A percentile compares a stretch with the other conserved stretches of the same genome.
phyloP scores from a whole-genome alignment of 306 rosid genomes.

The Acacia acuminata region DNA sequence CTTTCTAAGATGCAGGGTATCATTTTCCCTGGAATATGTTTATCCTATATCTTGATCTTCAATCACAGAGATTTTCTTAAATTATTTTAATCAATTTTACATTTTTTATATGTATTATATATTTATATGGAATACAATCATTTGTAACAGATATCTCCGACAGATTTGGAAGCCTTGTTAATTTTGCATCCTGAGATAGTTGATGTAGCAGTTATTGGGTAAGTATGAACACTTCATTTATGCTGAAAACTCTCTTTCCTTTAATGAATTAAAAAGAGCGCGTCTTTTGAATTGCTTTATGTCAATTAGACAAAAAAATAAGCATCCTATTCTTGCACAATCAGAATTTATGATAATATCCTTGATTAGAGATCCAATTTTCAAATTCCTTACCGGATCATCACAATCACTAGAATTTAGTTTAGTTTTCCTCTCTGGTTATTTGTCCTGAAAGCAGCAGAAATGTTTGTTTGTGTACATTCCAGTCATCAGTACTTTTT shows the following conservation, averaged over 20 bases:
- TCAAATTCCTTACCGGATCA: background rate
- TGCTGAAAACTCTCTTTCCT: background rate
- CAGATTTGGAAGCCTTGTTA: conserved; percentile 53
- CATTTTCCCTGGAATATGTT: background rate
- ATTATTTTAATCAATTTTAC: background rate
- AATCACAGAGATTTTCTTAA: background rate
- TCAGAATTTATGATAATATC: background rate
- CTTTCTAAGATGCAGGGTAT: background rate
- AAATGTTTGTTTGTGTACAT: background rate
- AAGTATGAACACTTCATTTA: conserved; percentile 13
- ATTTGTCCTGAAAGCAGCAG: background rate
- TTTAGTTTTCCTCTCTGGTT: background rate
- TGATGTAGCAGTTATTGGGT: conserved; percentile 52
- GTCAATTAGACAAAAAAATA: background rate
- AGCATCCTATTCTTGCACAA: background rate
- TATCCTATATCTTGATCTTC: conserved; percentile 8
- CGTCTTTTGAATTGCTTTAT: background rate
- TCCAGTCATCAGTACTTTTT: background rate
- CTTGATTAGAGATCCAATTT: background rate
- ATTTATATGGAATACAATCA: conserved; percentile 22
- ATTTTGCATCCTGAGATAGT: conserved; percentile 45
- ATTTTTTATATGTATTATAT: conserved; percentile 1
- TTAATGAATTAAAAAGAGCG: background rate
- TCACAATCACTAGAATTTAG: background rate
- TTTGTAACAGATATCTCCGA: conserved; percentile 52